Evolutionary conservation across 2,329 filamentous ascomycete species (phyloP).

Genomic region (Colletotrichum australisinense): DNA sequence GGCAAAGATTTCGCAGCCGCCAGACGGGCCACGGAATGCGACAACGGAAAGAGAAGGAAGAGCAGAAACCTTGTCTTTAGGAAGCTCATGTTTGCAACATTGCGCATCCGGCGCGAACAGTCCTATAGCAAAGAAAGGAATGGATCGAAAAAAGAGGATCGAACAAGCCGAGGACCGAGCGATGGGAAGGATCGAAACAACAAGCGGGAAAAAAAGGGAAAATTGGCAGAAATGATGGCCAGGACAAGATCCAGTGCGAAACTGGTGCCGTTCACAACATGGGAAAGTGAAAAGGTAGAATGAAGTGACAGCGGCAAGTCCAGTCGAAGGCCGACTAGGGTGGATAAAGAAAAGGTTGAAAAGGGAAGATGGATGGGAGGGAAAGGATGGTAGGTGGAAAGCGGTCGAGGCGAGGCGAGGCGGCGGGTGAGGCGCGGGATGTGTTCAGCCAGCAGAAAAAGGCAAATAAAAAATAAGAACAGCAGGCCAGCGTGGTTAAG

Average conservation of each 20-base stretch:
- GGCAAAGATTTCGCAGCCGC: constrained; percentile 31
- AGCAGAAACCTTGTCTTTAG: constrained; percentile 54
- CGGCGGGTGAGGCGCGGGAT: constrained; percentile 14
- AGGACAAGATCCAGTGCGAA: constrained; percentile 29
- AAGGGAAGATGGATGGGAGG: background rate
- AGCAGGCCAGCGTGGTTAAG: background rate
- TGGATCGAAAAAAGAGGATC: constrained; percentile 20
- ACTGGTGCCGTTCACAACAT: constrained; percentile 33
- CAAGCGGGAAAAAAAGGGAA: constrained; percentile 7
- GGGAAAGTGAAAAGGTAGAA: constrained; percentile 21
- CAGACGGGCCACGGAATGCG: constrained; percentile 17
- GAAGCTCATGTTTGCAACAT: constrained; percentile 56
- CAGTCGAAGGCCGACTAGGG: constrained; percentile 11
- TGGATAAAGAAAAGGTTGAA: background rate
- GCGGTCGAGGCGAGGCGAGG: constrained; percentile 16
- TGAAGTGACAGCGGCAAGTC: constrained; percentile 25
- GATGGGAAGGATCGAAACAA: constrained; percentile 22
- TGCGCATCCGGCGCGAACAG: constrained; percentile 40
- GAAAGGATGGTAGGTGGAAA: background rate
- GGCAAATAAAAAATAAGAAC: background rate
- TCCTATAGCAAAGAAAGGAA: constrained; percentile 2
- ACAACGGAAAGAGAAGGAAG: constrained; percentile 5
- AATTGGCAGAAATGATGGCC: constrained; percentile 27
- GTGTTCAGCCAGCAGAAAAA: constrained; percentile 6
- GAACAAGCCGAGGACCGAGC: constrained; percentile 25